phyloP scores from a whole-genome alignment of 2,329 filamentous ascomycete genomes.

The Hypoxylon sp. region DNA sequence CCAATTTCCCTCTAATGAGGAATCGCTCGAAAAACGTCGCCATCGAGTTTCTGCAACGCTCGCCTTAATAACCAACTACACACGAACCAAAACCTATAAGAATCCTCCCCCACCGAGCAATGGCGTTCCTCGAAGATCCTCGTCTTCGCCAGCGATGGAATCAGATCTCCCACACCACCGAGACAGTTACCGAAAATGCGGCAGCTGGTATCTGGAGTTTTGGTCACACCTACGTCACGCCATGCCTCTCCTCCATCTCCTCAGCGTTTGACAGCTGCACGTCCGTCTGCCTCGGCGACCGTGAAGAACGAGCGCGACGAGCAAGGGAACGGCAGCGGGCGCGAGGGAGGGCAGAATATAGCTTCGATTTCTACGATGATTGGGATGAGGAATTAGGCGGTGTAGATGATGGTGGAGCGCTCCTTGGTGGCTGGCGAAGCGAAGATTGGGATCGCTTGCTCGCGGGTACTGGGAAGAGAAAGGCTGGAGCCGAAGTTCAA shows the following conservation, averaged over 20 bases:
- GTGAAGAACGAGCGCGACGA: slow-evolving; percentile 81
- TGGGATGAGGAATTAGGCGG: slow-evolving; percentile 79
- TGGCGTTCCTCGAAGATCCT: slow-evolving; percentile 82
- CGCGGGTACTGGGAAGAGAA: slow-evolving; percentile 72
- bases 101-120: slow-evolving; percentile 49
- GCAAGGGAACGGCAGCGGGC: slow-evolving; percentile 73
- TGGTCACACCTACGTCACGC: slow-evolving; percentile 85
- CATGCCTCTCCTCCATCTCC: slow-evolving; percentile 79
- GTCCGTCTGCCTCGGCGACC: slow-evolving; percentile 77
- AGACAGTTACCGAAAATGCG: slow-evolving; percentile 91
- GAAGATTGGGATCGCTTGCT: slow-evolving; percentile 90
- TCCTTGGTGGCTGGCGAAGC: slow-evolving; percentile 78
- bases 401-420: slow-evolving; percentile 64
- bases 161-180: slow-evolving; percentile 90
- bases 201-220: slow-evolving; percentile 92
- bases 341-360: slow-evolving; percentile 79
- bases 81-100: slow-evolving; percentile 25
- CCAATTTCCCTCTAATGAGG: slow-evolving; percentile 20
- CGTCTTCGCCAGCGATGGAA: slow-evolving; percentile 95
- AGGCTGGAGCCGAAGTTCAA: slow-evolving; percentile 47
- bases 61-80: slow-evolving; percentile 25
- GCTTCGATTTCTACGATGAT: slow-evolving; percentile 98
- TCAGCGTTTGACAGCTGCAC: slow-evolving; percentile 80
- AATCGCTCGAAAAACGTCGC: slow-evolving; percentile 19
- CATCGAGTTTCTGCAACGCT: slow-evolving; percentile 22